These are phyloP conservation scores for Lepiota subincarnata DNA, from an alignment of 768 basidiomycete genomes.

Conservation along the genomic window DNA sequence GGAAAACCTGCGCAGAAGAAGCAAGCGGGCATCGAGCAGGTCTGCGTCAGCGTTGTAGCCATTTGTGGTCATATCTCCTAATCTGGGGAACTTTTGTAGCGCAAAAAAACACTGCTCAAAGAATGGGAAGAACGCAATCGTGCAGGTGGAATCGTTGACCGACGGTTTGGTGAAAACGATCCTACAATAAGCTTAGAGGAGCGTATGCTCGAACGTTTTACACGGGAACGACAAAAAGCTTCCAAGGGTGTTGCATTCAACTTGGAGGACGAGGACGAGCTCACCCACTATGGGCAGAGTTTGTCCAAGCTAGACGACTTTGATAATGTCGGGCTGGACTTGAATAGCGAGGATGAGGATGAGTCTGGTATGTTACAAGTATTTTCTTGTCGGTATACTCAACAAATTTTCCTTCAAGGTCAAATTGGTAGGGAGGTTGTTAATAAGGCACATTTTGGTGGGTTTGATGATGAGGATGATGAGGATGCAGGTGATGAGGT, in stretches of 20 bases:
- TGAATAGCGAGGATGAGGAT: constrained; percentile 59
- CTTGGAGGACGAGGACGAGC: constrained; percentile 85
- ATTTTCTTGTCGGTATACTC: not conserved
- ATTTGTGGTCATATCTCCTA: not conserved
- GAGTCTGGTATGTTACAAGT: constrained; percentile 33
- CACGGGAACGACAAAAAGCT: constrained; percentile 77
- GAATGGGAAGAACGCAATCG: constrained; percentile 80
- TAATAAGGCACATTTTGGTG: constrained; percentile 75
- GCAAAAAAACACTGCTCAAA: constrained; percentile 84
- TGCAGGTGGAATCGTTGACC: constrained; percentile 86
- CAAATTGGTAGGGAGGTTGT: constrained; percentile 69
- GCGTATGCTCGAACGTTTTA: constrained; percentile 95
- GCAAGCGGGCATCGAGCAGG: constrained; percentile 87
- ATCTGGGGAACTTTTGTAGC: constrained; percentile 36
- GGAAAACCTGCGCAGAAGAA: constrained; percentile 88
- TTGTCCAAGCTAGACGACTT: constrained; percentile 83
- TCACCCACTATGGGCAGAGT: constrained; percentile 90
- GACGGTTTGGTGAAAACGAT: constrained; percentile 95
- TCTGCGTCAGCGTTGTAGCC: constrained; percentile 27
- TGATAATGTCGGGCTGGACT: constrained; percentile 60
- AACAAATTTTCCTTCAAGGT: constrained; percentile 33
- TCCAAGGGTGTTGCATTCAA: constrained; percentile 81
- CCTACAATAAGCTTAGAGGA: constrained; percentile 92
- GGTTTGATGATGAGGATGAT: constrained; percentile 69
- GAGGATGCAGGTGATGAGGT: constrained; percentile 50